These are phyloP conservation scores for Actinomortierella wolfii DNA, from an alignment of 371 early-diverging fungal genomes.

Conservation along the genomic window DNA sequence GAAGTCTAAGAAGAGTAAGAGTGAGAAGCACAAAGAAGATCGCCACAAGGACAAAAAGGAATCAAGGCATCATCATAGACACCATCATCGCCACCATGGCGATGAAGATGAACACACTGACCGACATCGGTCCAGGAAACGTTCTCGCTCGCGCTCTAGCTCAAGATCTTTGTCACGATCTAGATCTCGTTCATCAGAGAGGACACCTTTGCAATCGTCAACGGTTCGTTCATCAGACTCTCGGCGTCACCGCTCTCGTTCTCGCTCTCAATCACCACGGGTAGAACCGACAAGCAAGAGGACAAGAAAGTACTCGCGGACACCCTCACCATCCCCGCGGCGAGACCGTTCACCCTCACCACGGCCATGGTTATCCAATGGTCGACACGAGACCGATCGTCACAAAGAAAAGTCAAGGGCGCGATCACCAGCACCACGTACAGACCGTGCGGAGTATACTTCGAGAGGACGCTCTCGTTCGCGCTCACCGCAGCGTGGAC, in stretches of 20 bases:
- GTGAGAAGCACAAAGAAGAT: conserved; percentile 30
- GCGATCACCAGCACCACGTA: too few relatives aligned
- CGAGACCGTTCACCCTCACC: not conserved
- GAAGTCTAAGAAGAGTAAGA: conserved; percentile 47
- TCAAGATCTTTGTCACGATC: too few relatives aligned
- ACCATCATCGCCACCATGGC: conserved; percentile 6
- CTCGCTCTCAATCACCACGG: conserved; percentile 3
- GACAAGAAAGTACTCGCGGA: not conserved
- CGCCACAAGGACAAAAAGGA: conserved; percentile 16
- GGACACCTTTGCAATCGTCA: not conserved
- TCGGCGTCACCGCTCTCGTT: not conserved
- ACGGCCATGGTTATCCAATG: not conserved
- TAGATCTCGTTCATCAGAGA: not conserved
- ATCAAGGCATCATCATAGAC: conserved; percentile 16
- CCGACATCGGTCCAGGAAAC: conserved; percentile 3
- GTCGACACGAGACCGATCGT: not conserved
- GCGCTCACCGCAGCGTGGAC: conserved; percentile 18
- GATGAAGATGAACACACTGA: not conserved
- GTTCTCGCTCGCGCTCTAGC: not conserved
- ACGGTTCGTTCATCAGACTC: conserved; percentile 5
- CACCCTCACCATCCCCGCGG: not conserved
- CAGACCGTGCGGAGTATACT: too few relatives aligned
- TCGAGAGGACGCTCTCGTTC: conserved; percentile 11
- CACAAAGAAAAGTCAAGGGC: not conserved
- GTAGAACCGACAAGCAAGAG: not conserved